Conservation (phyloP, 495 filamentous ascomycete species). For the Neurospora sp. region DNA sequence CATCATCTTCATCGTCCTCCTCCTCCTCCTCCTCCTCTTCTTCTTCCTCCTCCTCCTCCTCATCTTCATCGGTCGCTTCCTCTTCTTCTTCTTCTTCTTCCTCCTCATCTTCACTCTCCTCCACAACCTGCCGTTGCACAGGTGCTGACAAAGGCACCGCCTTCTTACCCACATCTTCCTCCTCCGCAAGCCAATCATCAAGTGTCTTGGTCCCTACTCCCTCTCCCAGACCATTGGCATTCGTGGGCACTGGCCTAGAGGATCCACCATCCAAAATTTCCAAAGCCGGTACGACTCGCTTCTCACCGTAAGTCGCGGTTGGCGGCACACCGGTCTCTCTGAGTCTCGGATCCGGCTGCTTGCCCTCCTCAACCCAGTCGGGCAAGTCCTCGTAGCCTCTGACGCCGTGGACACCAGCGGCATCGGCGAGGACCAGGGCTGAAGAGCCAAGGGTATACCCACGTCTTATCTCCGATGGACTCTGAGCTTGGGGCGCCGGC, state of each 20-base stretch:
- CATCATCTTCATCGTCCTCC: conserved; percentile 26
- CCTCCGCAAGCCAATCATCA: conserved; percentile 82
- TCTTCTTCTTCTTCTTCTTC: conserved; percentile 44
- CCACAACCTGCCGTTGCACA: conserved; percentile 23
- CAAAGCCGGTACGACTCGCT: conserved; percentile 45
- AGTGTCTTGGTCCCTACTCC: conserved; percentile 56
- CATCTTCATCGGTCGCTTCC: conserved; percentile 42
- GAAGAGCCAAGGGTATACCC: conserved; percentile 71
- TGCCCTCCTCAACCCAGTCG: conserved; percentile 71
- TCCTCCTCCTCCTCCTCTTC: conserved; percentile 6
- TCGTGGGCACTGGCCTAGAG: conserved; percentile 45
- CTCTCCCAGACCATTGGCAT: conserved; percentile 25
- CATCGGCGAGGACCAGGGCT: conserved; percentile 71
- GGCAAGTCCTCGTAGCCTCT: conserved; percentile 70
- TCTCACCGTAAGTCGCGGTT: conserved; percentile 29
- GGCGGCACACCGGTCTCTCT: conserved; percentile 35
- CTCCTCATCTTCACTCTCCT: conserved; percentile 37
- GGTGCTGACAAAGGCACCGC: conserved; percentile 8
- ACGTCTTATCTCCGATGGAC: conserved; percentile 69
- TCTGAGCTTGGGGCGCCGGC: conserved; percentile 77
- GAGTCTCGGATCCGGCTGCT: conserved; percentile 69
- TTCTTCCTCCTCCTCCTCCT: conserved; percentile 28
- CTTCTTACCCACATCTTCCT: conserved; percentile 35
- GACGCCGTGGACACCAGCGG: conserved; percentile 57
- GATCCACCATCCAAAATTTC: conserved; percentile 47